A percentile compares a stretch with the other conserved stretches of the same genome.
These are phyloP conservation scores for Ambrosiella cleistominuta DNA, from an alignment of 2,329 filamentous ascomycete genomes.

Conservation along the genomic window DNA sequence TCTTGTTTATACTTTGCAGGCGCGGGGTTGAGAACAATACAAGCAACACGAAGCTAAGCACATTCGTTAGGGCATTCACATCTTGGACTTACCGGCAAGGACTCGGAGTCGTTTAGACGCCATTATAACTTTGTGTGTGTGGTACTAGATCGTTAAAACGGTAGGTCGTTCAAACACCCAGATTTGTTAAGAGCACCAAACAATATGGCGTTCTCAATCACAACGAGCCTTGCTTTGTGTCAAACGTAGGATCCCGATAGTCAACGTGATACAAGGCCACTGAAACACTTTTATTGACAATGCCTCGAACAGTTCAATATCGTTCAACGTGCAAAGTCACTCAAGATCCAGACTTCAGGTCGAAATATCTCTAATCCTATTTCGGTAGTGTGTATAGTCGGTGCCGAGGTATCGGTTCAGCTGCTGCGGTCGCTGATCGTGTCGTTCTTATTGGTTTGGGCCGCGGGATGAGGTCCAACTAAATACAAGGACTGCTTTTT, in stretches of 20 bases:
- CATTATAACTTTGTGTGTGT: slow-evolving; percentile 3
- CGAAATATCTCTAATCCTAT: background rate
- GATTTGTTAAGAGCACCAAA: too few relatives aligned
- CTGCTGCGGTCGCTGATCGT: background rate
- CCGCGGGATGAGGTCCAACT: background rate
- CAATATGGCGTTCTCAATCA: too few relatives aligned
- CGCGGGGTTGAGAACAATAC: too few relatives aligned
- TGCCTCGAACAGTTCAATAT: too few relatives aligned
- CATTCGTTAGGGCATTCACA: background rate
- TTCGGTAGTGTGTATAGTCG: background rate
- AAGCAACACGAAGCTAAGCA: too few relatives aligned
- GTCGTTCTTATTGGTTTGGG: background rate
- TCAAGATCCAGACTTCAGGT: background rate
- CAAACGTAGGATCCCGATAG: too few relatives aligned
- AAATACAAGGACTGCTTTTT: background rate
- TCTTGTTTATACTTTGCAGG: too few relatives aligned
- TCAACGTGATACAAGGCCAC: too few relatives aligned
- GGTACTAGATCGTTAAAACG: background rate
- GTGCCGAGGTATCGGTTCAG: background rate
- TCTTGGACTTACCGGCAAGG: slow-evolving; percentile 9
- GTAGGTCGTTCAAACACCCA: background rate
- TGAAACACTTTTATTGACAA: too few relatives aligned
- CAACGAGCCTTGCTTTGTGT: too few relatives aligned
- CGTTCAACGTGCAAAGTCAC: too few relatives aligned
- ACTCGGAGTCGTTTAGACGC: slow-evolving; percentile 11